Conservation (phyloP, 768 basidiomycete genomes). For the Fibroporia radiculosa region DNA sequence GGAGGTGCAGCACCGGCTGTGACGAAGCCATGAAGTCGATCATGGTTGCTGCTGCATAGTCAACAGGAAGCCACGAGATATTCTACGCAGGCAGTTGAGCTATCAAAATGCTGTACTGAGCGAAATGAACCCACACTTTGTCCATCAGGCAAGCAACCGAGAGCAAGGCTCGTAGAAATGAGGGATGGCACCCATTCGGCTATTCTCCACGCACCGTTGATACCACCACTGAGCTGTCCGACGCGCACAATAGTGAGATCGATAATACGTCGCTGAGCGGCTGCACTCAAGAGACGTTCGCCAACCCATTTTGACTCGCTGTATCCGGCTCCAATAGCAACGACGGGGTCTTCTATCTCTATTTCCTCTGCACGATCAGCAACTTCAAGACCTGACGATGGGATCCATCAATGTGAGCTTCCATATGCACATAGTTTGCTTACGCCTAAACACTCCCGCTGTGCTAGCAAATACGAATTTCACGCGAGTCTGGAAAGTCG, state of each 20-base stretch:
- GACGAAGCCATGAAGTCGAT: slow-evolving; percentile 19
- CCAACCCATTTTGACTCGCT: slow-evolving; percentile 38
- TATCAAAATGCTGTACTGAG: not conserved
- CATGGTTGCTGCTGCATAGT: slow-evolving; percentile 29
- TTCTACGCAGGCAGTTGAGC: slow-evolving; percentile 15
- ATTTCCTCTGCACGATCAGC: not conserved
- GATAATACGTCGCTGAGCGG: slow-evolving; percentile 20
- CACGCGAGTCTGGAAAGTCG: not conserved
- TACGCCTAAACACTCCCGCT: not conserved
- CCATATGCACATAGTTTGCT: not conserved
- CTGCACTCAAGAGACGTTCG: slow-evolving; percentile 26
- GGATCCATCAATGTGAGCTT: not conserved
- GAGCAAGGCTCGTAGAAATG: slow-evolving; percentile 14
- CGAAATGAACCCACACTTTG: not conserved
- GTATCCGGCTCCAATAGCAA: slow-evolving; percentile 36
- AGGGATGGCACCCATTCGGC: slow-evolving; percentile 38
- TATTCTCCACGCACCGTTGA: slow-evolving; percentile 35
- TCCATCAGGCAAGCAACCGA: slow-evolving; percentile 2
- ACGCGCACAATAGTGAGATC: slow-evolving; percentile 28
- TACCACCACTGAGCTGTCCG: slow-evolving; percentile 35
- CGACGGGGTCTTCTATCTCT: slow-evolving; percentile 21
- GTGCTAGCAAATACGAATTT: not conserved
- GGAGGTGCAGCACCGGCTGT: slow-evolving; percentile 25
- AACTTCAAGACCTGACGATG: no score
- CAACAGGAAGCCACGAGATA: slow-evolving; percentile 37